Conservation (phyloP, 768 basidiomycete species). For the Russula foetens region DNA sequence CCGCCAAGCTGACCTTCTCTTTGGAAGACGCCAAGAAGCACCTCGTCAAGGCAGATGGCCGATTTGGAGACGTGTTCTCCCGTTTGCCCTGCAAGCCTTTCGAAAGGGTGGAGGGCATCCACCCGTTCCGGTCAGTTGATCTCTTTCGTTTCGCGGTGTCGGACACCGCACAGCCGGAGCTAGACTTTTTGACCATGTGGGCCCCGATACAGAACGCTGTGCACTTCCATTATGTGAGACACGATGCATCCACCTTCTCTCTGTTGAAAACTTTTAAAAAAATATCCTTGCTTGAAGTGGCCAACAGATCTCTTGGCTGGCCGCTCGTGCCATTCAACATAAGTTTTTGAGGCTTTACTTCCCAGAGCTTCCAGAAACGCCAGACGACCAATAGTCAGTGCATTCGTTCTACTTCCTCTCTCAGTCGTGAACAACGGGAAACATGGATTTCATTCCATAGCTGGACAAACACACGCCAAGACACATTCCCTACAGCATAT, state of each 20-base stretch:
- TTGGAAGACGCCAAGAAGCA: constrained; percentile 70
- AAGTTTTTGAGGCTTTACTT: constrained; percentile 73
- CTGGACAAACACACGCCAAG: constrained; percentile 12
- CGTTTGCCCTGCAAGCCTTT: constrained; percentile 69
- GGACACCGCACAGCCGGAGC: neutral
- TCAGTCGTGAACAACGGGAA: constrained; percentile 6
- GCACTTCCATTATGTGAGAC: constrained; percentile 62
- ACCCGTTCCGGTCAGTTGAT: constrained; percentile 63
- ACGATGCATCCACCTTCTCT: neutral
- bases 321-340: constrained; percentile 76
- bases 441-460: neutral
- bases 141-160: neutral
- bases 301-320: constrained; percentile 82
- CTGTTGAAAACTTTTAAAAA: neutral
- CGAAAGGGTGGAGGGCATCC: constrained; percentile 62
- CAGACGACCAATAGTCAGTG: constrained; percentile 41
- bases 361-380: constrained; percentile 62
- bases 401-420: neutral
- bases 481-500: constrained; percentile 59
- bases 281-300: constrained; percentile 38
- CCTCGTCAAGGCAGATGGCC: constrained; percentile 53
- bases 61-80: constrained; percentile 64
- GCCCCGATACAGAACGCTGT: constrained; percentile 44
- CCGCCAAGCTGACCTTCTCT: constrained; percentile 67
- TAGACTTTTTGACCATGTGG: neutral